phyloP scores from a whole-genome alignment of 176 grass and related monocot genomes.

The Aegilops bicornis region DNA sequence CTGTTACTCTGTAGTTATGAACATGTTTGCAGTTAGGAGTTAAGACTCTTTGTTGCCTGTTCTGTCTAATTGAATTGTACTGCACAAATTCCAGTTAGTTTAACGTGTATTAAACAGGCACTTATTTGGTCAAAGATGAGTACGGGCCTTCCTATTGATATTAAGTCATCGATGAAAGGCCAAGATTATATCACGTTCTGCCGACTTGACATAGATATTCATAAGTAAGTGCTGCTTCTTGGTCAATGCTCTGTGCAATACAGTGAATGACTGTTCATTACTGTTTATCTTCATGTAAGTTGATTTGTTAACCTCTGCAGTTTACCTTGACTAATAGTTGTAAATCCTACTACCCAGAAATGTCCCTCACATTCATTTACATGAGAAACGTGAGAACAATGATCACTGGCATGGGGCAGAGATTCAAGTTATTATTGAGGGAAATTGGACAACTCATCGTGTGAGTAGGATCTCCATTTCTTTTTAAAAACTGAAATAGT shows the following conservation, averaged over 20 bases:
- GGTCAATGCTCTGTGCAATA: slow-evolving; percentile 2
- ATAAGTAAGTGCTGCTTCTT: slow-evolving; percentile 58
- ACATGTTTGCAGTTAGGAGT: slow-evolving; percentile 5
- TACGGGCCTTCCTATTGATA: slow-evolving; percentile 96
- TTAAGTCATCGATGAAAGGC: slow-evolving; percentile 77
- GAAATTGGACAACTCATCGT: slow-evolving; percentile 94
- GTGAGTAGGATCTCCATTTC: slow-evolving; percentile 45
- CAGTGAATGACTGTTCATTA: slow-evolving; percentile 16
- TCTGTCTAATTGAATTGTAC: slow-evolving; percentile 8
- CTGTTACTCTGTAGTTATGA: background rate
- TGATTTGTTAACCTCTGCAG: background rate
- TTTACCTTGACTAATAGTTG: slow-evolving; percentile 35
- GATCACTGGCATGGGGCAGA: slow-evolving; percentile 91
- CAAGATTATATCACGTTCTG: slow-evolving; percentile 85
- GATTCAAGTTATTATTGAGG: slow-evolving; percentile 98
- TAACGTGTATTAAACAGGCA: slow-evolving; percentile 68
- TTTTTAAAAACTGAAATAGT: slow-evolving; percentile 4
- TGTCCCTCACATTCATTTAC: slow-evolving; percentile 95
- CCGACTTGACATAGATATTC: slow-evolving; percentile 93
- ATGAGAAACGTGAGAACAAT: slow-evolving; percentile 87
- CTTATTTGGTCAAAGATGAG: slow-evolving; percentile 99
- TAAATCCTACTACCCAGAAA: slow-evolving; percentile 61
- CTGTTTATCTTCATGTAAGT: slow-evolving; percentile 16
- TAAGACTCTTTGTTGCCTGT: background rate
- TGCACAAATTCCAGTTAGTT: background rate